Evolutionary conservation across 2,329 filamentous ascomycete species (phyloP), one percentile per base, ranked within the genome.

Genomic region (Fusarium brachygibbosum): DNA sequence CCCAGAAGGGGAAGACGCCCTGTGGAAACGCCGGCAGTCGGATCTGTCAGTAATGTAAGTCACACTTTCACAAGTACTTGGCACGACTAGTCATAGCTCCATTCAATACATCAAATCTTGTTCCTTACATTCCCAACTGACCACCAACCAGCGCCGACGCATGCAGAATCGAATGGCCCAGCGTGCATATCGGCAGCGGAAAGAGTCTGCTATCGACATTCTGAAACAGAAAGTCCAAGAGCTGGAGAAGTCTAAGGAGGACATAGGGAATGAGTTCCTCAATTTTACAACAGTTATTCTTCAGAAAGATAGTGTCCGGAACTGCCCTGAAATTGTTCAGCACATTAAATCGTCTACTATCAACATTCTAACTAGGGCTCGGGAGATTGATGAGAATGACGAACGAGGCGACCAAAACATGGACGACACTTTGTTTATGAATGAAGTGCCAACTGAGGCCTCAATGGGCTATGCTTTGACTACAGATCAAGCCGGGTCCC

Each of bases 131-230:
- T 5, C 19, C 34, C 45, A 16, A 46, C 59, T 34, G 23, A 19
- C 2, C 1, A 19, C 2, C 1, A 3, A 29, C 8, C 31, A 63
- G 59, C 48, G 57, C 6, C 40, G 57, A 9, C 35, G 59, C 13
- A n/a, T 62, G 10, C 59, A 63, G 12, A 63, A 63, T 5, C 57
- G 59, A 0, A 63, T 63, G 57, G 59, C 57, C 3, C 59, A 63
- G 23, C 59, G 59, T 9, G 59, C 59, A 9, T 63, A 63, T 13
- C 59, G 59, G 0, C 57, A 63, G 11, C 59, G 57, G 12, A 63
- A 63, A 14, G 59, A 63, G 6, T 63, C 57, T 1, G 57, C 57
- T 1, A 63, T 63, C 6, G 57, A 62, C 28, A 10, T 63, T 1
- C 6, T 62, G 16, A 63, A 62, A 8, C 41, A 46, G 2, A 63